Percentiles rank a stretch among this genome's conserved stretches.
Evolutionary conservation across 2,329 filamentous ascomycete species (phyloP).

Genomic region (Paramyrothecium roridum): DNA sequence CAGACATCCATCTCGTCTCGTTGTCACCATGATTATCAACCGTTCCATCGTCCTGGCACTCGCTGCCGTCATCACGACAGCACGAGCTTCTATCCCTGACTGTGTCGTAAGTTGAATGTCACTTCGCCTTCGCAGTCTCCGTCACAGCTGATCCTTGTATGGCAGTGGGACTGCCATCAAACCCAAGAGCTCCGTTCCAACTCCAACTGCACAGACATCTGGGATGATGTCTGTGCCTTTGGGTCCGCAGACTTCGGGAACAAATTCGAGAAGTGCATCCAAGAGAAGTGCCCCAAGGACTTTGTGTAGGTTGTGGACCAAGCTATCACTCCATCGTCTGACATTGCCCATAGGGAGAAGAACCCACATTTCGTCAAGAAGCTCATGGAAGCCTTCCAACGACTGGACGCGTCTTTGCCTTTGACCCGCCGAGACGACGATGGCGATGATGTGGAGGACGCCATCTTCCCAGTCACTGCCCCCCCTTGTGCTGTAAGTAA

Average conservation of each 20-base stretch:
- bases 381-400: not conserved
- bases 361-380: conserved; percentile 8
- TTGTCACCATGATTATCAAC: no score
- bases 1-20: no score
- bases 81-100: not conserved
- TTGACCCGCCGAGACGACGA: no score
- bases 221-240: not conserved
- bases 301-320: not conserved
- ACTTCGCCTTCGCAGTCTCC: not conserved
- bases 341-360: not conserved
- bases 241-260: not conserved
- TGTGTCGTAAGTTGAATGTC: not conserved
- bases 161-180: not conserved
- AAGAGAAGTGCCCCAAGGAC: not conserved
- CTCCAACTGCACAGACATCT: not conserved
- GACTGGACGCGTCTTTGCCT: not conserved
- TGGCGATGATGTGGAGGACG: no score
- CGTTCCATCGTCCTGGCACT: no score
- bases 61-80: no score
- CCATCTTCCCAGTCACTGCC: not conserved
- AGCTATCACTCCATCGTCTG: not conserved
- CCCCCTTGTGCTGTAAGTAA: not conserved
- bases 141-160: not conserved
- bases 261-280: not conserved
- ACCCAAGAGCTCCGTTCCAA: not conserved